Evolutionary conservation across 352 stramenopile genomes (phyloP).

Genomic region (Thraustochytrium sp.): DNA sequence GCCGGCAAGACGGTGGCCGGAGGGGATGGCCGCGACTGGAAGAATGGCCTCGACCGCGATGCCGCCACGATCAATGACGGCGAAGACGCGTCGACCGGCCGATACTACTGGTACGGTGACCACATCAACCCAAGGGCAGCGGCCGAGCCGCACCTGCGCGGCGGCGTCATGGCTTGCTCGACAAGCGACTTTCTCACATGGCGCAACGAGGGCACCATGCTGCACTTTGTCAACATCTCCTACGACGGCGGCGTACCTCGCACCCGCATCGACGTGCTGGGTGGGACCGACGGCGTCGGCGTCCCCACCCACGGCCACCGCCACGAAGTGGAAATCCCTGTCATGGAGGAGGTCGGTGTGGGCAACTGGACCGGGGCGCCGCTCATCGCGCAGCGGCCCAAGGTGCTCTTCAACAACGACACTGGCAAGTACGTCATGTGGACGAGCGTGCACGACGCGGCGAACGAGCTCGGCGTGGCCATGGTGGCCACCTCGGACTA

Average conservation of each 20-base stretch:
- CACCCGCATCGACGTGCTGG: constrained; percentile 3
- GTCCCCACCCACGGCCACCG: not conserved
- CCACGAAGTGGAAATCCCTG: not conserved
- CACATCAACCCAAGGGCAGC: constrained; percentile 51
- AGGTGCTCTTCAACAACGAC: constrained; percentile 79
- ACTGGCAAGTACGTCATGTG: constrained; percentile 89
- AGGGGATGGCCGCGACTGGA: not conserved
- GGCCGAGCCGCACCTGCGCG: constrained; percentile 44
- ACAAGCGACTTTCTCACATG: constrained; percentile 81
- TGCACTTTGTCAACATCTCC: constrained; percentile 86
- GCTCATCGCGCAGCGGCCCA: constrained; percentile 72
- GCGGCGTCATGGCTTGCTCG: constrained; percentile 82
- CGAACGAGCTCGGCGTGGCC: constrained; percentile 80
- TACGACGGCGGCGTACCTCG: constrained; percentile 62
- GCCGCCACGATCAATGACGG: not conserved
- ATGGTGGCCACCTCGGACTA: constrained; percentile 77
- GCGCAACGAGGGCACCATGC: constrained; percentile 87
- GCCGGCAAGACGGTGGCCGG: not conserved
- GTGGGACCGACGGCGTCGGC: not conserved
- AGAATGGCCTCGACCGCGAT: not conserved
- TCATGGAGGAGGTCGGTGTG: not conserved
- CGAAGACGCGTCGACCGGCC: constrained; percentile 11
- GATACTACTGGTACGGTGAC: constrained; percentile 65
- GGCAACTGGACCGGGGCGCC: constrained; percentile 35
- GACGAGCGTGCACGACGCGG: constrained; percentile 85